phyloP scores from a whole-genome alignment of 1,284 basidiomycete species.

The Coniophora puteana region DNA sequence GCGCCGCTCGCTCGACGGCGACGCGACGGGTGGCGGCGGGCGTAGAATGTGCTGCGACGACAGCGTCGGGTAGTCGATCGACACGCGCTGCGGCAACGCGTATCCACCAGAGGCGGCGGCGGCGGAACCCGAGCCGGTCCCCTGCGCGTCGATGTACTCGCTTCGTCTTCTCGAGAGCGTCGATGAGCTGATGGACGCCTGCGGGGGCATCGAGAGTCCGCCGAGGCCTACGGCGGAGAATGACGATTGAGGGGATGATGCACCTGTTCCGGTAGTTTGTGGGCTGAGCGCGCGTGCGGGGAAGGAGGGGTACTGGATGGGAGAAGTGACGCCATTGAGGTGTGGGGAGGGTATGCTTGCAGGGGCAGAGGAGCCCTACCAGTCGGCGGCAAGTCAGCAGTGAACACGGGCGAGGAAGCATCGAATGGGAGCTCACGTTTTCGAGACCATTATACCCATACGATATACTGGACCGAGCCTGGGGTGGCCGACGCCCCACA shows the following conservation, averaged over 20 bases:
- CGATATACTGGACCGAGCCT: conserved; percentile 37
- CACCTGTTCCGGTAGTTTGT: conserved; percentile 32
- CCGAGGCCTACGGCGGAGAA: conserved; percentile 26
- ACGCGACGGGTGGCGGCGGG: conserved; percentile 73
- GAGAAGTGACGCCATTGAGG: conserved; percentile 24
- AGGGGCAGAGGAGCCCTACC: no score
- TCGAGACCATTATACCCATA: conserved; percentile 39
- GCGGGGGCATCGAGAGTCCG: conserved; percentile 62
- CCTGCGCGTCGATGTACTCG: conserved; percentile 75
- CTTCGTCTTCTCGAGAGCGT: conserved; percentile 66
- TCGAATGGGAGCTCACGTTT: conserved; percentile 34
- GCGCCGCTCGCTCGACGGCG: conserved; percentile 63
- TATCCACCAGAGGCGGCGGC: no score
- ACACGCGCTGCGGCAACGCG: no score
- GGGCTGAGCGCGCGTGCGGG: conserved; percentile 24
- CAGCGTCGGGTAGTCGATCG: conserved; percentile 81
- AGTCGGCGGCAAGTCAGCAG: conserved; percentile 15
- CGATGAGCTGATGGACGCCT: conserved; percentile 75
- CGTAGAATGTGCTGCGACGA: conserved; percentile 60
- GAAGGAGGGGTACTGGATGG: conserved; percentile 46
- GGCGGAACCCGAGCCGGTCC: conserved; percentile 42
- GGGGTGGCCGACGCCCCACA: no score
- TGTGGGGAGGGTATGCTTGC: conserved; percentile 30
- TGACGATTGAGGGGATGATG: conserved; percentile 23
- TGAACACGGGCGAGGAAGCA: background rate